Evolutionary conservation across 495 filamentous ascomycete species (phyloP).

Genomic region (Tuber melanosporum): DNA sequence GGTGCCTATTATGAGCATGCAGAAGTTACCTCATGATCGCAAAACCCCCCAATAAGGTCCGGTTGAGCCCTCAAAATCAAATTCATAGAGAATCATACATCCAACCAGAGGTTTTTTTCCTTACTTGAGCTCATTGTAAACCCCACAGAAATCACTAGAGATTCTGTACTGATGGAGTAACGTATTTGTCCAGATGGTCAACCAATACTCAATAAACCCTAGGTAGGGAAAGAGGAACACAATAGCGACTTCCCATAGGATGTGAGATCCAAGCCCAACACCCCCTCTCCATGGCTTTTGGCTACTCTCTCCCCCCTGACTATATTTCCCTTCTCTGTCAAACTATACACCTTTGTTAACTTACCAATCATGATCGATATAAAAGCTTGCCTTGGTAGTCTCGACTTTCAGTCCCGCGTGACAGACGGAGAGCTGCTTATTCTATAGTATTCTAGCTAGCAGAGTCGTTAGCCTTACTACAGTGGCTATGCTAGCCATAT

Average conservation of each 20-base stretch:
- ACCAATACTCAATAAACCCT: background rate
- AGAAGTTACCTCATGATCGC: background rate
- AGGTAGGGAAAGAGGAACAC: background rate
- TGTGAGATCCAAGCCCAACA: background rate
- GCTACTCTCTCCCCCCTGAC: background rate
- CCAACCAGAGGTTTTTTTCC: background rate
- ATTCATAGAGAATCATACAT: background rate
- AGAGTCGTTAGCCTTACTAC: background rate
- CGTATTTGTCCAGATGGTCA: background rate
- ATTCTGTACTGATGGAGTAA: background rate
- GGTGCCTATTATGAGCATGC: background rate
- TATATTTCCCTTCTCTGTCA: background rate
- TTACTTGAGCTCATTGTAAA: background rate
- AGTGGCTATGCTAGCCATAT: background rate
- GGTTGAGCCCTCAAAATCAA: background rate
- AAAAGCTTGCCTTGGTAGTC: background rate
- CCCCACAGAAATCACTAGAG: background rate
- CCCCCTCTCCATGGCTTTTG: background rate
- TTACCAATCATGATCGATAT: background rate
- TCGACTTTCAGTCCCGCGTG: background rate
- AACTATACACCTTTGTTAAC: background rate
- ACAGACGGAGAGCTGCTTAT: too few relatives aligned
- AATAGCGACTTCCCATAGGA: background rate
- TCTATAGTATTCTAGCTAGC: too few relatives aligned
- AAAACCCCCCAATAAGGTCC: background rate